These are phyloP conservation scores for Ocimum tenuiflorum DNA, from an alignment of 257 asterid genomes.

Conservation along the genomic window DNA sequence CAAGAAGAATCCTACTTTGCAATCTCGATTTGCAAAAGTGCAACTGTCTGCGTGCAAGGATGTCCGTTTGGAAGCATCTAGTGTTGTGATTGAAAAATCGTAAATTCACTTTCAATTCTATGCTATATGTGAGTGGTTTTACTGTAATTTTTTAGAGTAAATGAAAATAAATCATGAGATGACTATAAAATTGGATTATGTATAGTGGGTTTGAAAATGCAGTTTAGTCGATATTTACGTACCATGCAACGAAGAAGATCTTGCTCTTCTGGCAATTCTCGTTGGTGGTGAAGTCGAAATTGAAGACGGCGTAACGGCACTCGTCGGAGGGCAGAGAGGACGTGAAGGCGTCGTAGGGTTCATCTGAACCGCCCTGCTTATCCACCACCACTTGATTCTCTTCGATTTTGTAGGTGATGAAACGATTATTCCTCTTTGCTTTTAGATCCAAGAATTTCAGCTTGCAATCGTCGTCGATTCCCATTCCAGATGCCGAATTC, in stretches of 20 bases:
- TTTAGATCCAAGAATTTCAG: slow-evolving; percentile 64
- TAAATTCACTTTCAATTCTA: no score
- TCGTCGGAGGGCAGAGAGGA: slow-evolving; percentile 55
- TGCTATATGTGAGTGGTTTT: no score
- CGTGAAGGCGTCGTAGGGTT: slow-evolving; percentile 48
- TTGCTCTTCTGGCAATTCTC: slow-evolving; percentile 91
- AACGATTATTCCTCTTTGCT: slow-evolving; percentile 65
- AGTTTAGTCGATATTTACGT: no score
- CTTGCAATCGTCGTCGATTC: slow-evolving; percentile 68
- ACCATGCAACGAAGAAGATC: slow-evolving; percentile 79
- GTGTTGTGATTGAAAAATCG: no score
- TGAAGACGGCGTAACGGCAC: slow-evolving; percentile 80
- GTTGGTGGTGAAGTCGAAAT: slow-evolving; percentile 64
- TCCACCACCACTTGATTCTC: slow-evolving; percentile 68
- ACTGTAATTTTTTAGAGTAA: no score
- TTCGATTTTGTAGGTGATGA: slow-evolving; percentile 55
- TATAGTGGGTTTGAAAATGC: no score
- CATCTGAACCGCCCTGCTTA: slow-evolving; percentile 53
- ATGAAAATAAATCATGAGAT: no score
- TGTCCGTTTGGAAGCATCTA: no score
- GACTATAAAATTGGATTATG: no score
- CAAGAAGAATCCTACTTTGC: no score
- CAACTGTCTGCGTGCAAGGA: no score
- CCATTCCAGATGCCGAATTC: slow-evolving; percentile 72
- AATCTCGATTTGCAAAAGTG: no score